Evolutionary conservation across 495 filamentous ascomycete species (phyloP).

Genomic region (Talaromyces thailandensis): DNA sequence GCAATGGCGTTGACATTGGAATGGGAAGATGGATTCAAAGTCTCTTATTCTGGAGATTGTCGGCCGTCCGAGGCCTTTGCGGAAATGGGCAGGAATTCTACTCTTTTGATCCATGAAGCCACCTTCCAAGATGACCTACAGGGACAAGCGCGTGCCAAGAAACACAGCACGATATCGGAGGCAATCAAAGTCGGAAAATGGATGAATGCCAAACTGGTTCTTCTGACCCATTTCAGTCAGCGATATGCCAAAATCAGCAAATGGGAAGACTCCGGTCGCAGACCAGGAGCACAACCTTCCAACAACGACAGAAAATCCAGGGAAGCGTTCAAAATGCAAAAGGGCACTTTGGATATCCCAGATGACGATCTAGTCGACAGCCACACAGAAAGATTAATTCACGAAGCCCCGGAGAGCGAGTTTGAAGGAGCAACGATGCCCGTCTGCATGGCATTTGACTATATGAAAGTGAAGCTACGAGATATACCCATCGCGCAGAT

Average conservation of each 20-base stretch:
- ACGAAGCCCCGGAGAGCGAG: not conserved
- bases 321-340: not conserved
- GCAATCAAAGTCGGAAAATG: constrained; percentile 65
- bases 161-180: constrained; percentile 77
- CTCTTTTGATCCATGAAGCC: constrained; percentile 87
- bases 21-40: constrained; percentile 71
- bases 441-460: constrained; percentile 77
- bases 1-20: constrained; percentile 68
- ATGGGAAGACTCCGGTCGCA: constrained; percentile 5
- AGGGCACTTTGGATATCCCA: not conserved
- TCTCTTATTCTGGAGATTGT: constrained; percentile 90
- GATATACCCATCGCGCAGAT: constrained; percentile 71
- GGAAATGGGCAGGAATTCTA: constrained; percentile 60
- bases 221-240: constrained; percentile 93
- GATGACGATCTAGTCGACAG: not conserved
- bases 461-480: constrained; percentile 73
- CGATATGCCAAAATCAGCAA: constrained; percentile 73
- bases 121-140: constrained; percentile 82
- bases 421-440: constrained; percentile 32
- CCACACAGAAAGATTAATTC: not conserved
- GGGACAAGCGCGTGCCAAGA: constrained; percentile 77
- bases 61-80: constrained; percentile 65
- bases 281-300: not conserved
- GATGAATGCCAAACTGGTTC: constrained; percentile 67
- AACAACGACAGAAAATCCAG: not conserved